Conservation (phyloP, 2,329 filamentous ascomycete genomes). For the Fusarium subglutinans region DNA sequence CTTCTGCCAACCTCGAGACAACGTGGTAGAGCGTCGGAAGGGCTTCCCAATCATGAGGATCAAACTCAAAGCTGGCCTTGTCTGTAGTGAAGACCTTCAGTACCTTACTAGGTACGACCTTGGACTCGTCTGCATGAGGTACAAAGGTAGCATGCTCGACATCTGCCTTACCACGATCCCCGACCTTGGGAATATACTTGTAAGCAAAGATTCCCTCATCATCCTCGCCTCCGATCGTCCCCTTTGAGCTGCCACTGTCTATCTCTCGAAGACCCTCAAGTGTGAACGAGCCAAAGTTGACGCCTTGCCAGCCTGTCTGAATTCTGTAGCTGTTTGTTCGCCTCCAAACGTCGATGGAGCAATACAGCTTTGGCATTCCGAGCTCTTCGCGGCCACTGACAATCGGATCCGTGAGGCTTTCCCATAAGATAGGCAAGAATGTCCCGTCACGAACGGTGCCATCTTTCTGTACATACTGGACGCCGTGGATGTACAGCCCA, state of each 20-base stretch:
- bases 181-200: background rate
- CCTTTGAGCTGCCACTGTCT: background rate
- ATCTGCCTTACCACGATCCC: background rate
- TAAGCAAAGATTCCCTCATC: background rate
- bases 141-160: background rate
- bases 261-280: background rate
- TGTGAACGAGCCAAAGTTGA: background rate
- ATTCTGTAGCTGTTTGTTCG: background rate
- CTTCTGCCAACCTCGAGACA: background rate
- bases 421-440: slow-evolving; percentile 1
- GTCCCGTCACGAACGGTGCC: slow-evolving; percentile 50
- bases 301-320: background rate
- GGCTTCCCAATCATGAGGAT: background rate
- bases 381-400: slow-evolving; percentile 68
- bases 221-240: background rate
- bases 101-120: background rate
- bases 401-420: slow-evolving; percentile 63
- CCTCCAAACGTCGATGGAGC: background rate
- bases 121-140: background rate
- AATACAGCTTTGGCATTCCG: slow-evolving; percentile 47
- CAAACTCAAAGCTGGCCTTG: background rate
- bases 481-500: slow-evolving; percentile 70
- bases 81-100: background rate
- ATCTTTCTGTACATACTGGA: slow-evolving; percentile 62
- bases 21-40: background rate